phyloP scores from a whole-genome alignment of 352 stramenopile genomes.

The Pythium utonaiense region DNA sequence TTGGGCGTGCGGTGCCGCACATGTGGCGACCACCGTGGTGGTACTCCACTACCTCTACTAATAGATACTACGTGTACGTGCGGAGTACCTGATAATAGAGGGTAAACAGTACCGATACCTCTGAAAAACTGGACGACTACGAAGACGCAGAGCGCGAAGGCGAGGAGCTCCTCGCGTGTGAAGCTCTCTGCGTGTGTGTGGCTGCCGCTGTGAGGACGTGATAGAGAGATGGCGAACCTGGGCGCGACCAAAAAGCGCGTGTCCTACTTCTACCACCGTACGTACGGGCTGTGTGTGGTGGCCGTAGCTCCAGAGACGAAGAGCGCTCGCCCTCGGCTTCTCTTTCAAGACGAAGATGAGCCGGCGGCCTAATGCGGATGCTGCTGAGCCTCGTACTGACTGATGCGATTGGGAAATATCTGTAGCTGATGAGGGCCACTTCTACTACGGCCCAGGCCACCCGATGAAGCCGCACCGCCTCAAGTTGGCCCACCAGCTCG shows the following conservation, averaged over 20 bases:
- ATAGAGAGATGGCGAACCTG: conserved; percentile 17
- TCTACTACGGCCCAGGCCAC: conserved; percentile 96
- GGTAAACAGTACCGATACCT: too few relatives aligned
- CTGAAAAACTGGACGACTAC: background rate
- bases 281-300: conserved; percentile 10
- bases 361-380: background rate
- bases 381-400: background rate
- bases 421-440: conserved; percentile 93
- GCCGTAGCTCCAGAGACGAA: too few relatives aligned
- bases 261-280: conserved; percentile 88
- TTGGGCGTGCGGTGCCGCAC: conserved; percentile 17
- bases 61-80: too few relatives aligned
- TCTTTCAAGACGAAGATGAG: background rate
- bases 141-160: background rate
- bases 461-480: conserved; percentile 98
- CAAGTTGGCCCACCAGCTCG: conserved; percentile 97
- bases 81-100: too few relatives aligned
- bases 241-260: conserved; percentile 59
- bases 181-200: background rate
- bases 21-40: background rate
- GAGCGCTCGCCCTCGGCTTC: background rate
- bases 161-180: background rate
- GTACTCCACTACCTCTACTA: conserved; percentile 5
- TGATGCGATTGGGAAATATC: background rate
- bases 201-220: background rate